Conservation (phyloP, 2,329 filamentous ascomycete genomes). For the Colletotrichum godetiae region DNA sequence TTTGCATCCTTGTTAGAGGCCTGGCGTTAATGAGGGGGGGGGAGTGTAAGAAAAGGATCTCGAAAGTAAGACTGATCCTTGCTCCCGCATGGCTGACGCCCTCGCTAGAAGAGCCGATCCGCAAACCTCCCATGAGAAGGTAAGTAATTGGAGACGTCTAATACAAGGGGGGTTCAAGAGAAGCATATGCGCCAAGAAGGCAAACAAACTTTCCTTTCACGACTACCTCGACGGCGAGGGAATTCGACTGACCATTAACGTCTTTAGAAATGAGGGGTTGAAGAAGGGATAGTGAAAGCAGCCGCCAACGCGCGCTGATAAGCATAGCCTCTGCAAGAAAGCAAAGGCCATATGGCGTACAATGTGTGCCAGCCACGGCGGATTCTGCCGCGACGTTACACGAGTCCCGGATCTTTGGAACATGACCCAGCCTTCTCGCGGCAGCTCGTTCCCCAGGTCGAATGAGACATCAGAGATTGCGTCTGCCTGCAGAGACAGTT, state of each 20-base stretch:
- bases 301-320: background rate
- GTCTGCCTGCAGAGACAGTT: background rate
- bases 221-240: background rate
- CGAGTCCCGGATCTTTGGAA: slow-evolving; percentile 10
- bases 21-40: background rate
- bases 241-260: background rate
- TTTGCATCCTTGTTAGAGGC: background rate
- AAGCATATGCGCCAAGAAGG: background rate
- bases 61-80: background rate
- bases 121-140: background rate
- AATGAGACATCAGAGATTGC: background rate
- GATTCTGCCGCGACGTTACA: slow-evolving; percentile 6
- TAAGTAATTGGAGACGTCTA: background rate
- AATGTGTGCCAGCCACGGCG: background rate
- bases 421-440: background rate
- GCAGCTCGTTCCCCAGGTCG: background rate
- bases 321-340: background rate
- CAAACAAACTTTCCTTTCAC: background rate
- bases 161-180: background rate
- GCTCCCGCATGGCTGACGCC: background rate
- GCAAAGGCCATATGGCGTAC: background rate
- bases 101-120: background rate
- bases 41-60: too few relatives aligned
- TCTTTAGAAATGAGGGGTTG: background rate
- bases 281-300: background rate